These are phyloP conservation scores for Apiospora saccharicola DNA, from an alignment of 2,329 filamentous ascomycete genomes.

Conservation along the genomic window DNA sequence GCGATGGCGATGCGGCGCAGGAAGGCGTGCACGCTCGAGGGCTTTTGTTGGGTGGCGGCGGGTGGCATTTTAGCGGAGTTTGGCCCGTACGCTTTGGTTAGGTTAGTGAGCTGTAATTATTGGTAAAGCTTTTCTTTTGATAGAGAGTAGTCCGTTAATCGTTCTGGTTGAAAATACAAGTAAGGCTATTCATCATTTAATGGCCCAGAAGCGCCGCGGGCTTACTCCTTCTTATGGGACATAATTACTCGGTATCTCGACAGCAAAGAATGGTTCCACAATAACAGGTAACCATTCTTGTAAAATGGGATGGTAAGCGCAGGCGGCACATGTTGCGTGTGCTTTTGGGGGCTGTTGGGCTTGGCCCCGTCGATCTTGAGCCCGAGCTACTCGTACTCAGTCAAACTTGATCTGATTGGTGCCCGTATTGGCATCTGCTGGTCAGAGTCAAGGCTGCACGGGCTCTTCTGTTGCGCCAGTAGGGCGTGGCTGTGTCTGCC, in stretches of 20 bases:
- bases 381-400: neutral
- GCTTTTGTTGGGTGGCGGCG: no score
- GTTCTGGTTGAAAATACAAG: neutral
- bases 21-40: neutral
- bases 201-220: neutral
- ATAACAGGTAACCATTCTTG: neutral
- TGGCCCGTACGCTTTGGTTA: no score
- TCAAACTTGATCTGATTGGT: neutral
- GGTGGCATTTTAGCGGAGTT: neutral
- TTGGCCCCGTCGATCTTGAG: neutral
- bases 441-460: neutral
- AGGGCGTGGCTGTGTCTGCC: neutral
- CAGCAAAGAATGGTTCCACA: neutral
- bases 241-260: no score
- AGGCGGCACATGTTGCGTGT: neutral
- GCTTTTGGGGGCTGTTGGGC: neutral
- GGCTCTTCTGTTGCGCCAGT: neutral
- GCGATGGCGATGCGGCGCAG: neutral
- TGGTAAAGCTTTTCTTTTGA: no score
- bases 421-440: neutral
- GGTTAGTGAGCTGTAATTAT: no score
- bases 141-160: neutral
- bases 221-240: neutral
- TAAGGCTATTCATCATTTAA: neutral
- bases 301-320: no score